Conservation (phyloP, 345 rosid genomes). For the Arabis hirsuta region DNA sequence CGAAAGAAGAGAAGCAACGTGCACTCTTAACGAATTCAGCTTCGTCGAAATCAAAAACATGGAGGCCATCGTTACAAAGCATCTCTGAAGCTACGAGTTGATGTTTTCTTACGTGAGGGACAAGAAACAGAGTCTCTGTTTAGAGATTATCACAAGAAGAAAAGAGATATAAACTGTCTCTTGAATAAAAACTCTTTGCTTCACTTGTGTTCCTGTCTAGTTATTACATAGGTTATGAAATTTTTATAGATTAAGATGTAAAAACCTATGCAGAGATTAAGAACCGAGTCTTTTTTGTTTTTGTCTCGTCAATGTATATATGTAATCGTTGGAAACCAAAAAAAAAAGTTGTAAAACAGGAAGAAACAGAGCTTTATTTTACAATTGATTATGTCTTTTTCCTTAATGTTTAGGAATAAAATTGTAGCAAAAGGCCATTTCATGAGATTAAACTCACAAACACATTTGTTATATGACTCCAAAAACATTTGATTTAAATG, state of each 20-base stretch:
- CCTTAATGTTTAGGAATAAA: constrained; percentile 8
- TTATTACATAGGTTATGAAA: constrained; percentile 6
- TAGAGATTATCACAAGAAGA: constrained; percentile 26
- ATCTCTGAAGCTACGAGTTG: constrained; percentile 74
- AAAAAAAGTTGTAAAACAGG: neutral
- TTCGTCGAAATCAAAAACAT: constrained; percentile 61
- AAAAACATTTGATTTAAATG: constrained; percentile 32
- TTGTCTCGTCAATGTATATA: constrained; percentile 35
- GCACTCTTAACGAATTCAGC: constrained; percentile 52
- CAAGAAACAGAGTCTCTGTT: constrained; percentile 36
- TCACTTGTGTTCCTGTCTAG: constrained; percentile 16
- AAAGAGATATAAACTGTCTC: constrained; percentile 11
- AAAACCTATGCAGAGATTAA: constrained; percentile 31
- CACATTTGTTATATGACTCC: constrained; percentile 9
- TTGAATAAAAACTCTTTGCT: constrained; percentile 25
- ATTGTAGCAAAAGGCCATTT: constrained; percentile 3
- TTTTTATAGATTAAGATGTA: constrained; percentile 26
- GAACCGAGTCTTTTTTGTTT: neutral
- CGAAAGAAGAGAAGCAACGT: constrained; percentile 57
- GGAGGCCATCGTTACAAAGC: constrained; percentile 90
- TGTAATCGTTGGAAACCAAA: neutral
- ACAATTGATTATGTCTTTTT: constrained; percentile 2
- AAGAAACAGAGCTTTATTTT: neutral
- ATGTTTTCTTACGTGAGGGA: constrained; percentile 37
- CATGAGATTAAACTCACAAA: constrained; percentile 1